phyloP scores from a whole-genome alignment of 2,329 filamentous ascomycete genomes.

The Rasamsonia emersonii region DNA sequence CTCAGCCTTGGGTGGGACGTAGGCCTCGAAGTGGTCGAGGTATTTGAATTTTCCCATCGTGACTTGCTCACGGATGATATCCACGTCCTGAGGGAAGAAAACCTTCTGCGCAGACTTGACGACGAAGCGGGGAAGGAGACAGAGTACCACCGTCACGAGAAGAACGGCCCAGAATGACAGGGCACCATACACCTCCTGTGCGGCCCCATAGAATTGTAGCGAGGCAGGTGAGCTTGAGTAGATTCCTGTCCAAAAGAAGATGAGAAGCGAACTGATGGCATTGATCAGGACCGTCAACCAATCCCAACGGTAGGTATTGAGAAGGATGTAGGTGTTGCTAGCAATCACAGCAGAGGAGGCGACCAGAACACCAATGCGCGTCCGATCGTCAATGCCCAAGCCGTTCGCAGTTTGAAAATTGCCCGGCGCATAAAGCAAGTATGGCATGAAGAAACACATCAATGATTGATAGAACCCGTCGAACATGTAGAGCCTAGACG shows the following conservation, averaged over 20 bases:
- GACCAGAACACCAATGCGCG: constrained; percentile 79
- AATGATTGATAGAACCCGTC: constrained; percentile 93
- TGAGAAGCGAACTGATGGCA: constrained; percentile 68
- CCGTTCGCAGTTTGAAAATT: constrained; percentile 65
- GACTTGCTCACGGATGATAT: constrained; percentile 92
- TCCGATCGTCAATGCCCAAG: constrained; percentile 66
- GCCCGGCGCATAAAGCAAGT: constrained; percentile 63
- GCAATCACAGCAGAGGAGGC: constrained; percentile 75
- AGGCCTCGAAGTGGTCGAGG: constrained; percentile 50
- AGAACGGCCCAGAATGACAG: constrained; percentile 82
- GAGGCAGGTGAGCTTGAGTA: constrained; percentile 58
- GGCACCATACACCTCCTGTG: constrained; percentile 67
- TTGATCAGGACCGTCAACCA: constrained; percentile 88
- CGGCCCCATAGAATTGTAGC: constrained; percentile 66
- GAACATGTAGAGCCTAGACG: constrained; percentile 73
- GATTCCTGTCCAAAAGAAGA: constrained; percentile 94
- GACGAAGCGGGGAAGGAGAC: constrained; percentile 77
- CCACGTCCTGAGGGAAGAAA: constrained; percentile 84
- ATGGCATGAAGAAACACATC: constrained; percentile 88
- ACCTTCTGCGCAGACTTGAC: constrained; percentile 88
- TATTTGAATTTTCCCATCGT: constrained; percentile 73
- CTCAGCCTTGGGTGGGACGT: constrained; percentile 39
- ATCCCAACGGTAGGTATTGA: constrained; percentile 97
- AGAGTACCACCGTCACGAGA: constrained; percentile 69
- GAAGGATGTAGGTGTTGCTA: constrained; percentile 88